phyloP scores from a whole-genome alignment of 192 early-diverging fungal species.

The Backusella parvicylindrica region DNA sequence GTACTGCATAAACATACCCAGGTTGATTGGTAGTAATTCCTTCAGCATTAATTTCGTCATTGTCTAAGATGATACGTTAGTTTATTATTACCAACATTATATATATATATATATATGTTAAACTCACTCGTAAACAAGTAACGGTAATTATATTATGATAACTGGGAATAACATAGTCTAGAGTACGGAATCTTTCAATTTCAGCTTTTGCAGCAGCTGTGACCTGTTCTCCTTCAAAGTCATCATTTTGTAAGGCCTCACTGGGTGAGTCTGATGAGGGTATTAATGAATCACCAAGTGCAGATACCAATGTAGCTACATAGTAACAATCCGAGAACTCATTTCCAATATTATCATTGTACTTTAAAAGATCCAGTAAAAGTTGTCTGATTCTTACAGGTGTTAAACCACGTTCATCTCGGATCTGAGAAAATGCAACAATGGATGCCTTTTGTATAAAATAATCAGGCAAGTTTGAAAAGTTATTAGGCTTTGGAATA shows the following conservation, averaged over 20 bases:
- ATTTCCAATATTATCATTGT: conserved; percentile 94
- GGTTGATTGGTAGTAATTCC: conserved; percentile 62
- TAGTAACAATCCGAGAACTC: conserved; percentile 80
- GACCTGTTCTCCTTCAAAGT: conserved; percentile 44
- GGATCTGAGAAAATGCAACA: conserved; percentile 68
- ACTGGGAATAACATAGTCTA: conserved; percentile 82
- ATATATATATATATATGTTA: background rate
- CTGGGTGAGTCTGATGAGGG: conserved; percentile 36
- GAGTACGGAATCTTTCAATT: conserved; percentile 72
- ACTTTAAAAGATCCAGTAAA: conserved; percentile 74
- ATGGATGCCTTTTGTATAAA: conserved; percentile 83
- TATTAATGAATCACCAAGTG: conserved; percentile 63
- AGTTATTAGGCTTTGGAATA: conserved; percentile 88
- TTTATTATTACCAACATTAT: background rate
- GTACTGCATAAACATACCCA: conserved; percentile 70
- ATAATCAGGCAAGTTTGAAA: conserved; percentile 84
- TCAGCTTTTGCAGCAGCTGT: conserved; percentile 58
- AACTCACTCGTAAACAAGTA: conserved; percentile 67
- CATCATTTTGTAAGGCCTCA: conserved; percentile 36
- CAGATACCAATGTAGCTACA: conserved; percentile 68
- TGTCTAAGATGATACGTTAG: conserved; percentile 19
- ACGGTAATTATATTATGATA: conserved; percentile 85
- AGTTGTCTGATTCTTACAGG: conserved; percentile 61
- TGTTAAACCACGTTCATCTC: conserved; percentile 60
- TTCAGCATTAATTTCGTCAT: conserved; percentile 63